Conservation (phyloP, 2,329 filamentous ascomycete species). For the Aureobasidium zeae region DNA sequence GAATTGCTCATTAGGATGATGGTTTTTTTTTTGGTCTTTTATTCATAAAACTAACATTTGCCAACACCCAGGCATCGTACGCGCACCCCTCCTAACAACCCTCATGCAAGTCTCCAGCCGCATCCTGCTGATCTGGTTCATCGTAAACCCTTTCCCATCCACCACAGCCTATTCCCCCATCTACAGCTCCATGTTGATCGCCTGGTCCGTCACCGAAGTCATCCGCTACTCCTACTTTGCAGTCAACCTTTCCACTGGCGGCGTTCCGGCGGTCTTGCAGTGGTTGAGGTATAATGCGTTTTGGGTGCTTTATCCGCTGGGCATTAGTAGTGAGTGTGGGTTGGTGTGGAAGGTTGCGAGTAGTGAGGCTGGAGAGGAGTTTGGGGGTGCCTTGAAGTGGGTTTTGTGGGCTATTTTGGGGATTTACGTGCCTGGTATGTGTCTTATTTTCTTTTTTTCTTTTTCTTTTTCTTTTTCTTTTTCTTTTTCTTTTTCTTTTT, state of each 20-base stretch:
- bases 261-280: conserved; percentile 55
- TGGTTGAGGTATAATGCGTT: conserved; percentile 87
- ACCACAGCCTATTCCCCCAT: conserved; percentile 47
- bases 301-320: conserved; percentile 82
- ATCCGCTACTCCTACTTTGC: conserved; percentile 91
- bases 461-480: conserved; percentile 58
- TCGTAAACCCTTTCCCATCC: conserved; percentile 64
- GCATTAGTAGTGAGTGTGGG: conserved; percentile 78
- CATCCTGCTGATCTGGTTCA: conserved; percentile 78
- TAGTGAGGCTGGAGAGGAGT: not conserved
- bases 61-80: conserved; percentile 59
- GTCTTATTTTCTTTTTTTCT: not conserved
- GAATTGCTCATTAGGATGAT: too few relatives aligned
- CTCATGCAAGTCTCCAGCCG: conserved; percentile 82
- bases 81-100: conserved; percentile 77
- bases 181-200: conserved; percentile 70
- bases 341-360: conserved; percentile 33
- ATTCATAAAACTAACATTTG: not conserved
- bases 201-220: conserved; percentile 87
- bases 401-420: conserved; percentile 46
- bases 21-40: too few relatives aligned
- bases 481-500: conserved; percentile 34
- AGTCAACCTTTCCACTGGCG: conserved; percentile 50
- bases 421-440: conserved; percentile 71
- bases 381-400: not conserved